Evolutionary conservation across 2,329 filamentous ascomycete genomes (phyloP), one percentile per base, ranked within the genome.

Genomic region (Fusarium fracticaudum): DNA sequence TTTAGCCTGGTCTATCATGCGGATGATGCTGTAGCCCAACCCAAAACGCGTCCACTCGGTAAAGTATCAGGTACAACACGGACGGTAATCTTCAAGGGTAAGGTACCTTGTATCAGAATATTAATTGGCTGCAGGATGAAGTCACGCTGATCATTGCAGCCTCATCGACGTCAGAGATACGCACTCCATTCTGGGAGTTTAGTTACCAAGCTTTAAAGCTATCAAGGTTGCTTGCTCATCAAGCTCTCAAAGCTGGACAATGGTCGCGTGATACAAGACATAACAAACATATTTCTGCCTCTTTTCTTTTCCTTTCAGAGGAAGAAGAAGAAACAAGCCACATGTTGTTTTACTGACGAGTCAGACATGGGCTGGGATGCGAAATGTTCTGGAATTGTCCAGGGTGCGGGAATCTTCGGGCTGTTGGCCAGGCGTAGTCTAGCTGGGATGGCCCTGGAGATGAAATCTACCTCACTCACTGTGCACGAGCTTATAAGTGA

Each of bases 41-140:
- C 20, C 37, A 64, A n/a, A 38, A 60, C 55, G 47, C 55, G 37
- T 50, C 37, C 24, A 10, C 33, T 35, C 33, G 35, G 13, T 29
- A 51, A 60, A 26, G 67, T 66, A 71, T 66, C 60, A 66, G 67
- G 67, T 70, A 70, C 67, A 37, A 26, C 29, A 60, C 48, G 48
- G 48, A 26, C 26, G 26, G 26, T 17, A 35, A 35, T 65, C 29
- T 53, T 67, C 73, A 75, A 69, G 70, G 77, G 72, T 76, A 76
- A 69, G 77, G 72, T 76, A 77, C 76, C 72, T 66, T 67, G 75
- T 31, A 37, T 14, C 63, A 59, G 67, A 54, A 59, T 59, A 57
- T 55, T 43, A 53, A 59, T 45, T 51, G 55, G 74, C 66, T 78
- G 77, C 74, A 77, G 60, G 64, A 73, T 77, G 74, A 78, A 78